Base-by-base conservation (phyloP, 768 basidiomycete species). In the Boletus sp. region DNA sequence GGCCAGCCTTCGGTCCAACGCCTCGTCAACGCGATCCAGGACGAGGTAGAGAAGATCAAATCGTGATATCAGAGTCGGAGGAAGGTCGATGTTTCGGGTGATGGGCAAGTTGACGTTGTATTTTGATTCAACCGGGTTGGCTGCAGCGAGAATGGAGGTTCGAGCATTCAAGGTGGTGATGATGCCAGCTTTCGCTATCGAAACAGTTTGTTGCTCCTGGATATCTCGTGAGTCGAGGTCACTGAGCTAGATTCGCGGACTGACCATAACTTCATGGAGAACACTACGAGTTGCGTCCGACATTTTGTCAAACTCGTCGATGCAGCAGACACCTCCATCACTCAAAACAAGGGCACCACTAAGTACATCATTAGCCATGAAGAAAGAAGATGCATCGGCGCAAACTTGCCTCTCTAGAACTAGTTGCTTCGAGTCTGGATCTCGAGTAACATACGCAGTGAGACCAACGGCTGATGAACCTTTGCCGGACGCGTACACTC, bases 251-350 rank as follows among this genome's bases (percentile, higher is more conserved):
- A 46, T 42, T 46, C 44, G 20, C 24, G 58, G 51, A 63, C 80
- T 52, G 61, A 92, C 92, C 96, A 98, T 98, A 15, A 97, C 95
- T 84, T 98, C 96, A 73, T 99, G 97, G 45, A 99, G 83, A 9
- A 98, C 96, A 69, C 97, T 98, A 47, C 97, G 87, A 44, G 97
- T 98, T 5, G 92, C 85, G 58, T 98, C 89, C 36, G 95, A 94
- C 97, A 99, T 99, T 74, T 99, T 99, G 76, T 99, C 97, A 64
- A 99, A 98, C 73, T 98, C 96, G 64, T 98, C 96, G 63, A 98
- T 98, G 69, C 96, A 98, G 70, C 94, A 98, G 5, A 98, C 94
- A 70, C 95, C 96, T 1, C 96, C 96, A 62, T 98, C 96, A 69
- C 90, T 92, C 57, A 98, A 75, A 2, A 97, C 95, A 11, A 98